These are phyloP conservation scores for Talaromyces sp. DNA, from an alignment of 2,329 filamentous ascomycete genomes.

Conservation along the genomic window DNA sequence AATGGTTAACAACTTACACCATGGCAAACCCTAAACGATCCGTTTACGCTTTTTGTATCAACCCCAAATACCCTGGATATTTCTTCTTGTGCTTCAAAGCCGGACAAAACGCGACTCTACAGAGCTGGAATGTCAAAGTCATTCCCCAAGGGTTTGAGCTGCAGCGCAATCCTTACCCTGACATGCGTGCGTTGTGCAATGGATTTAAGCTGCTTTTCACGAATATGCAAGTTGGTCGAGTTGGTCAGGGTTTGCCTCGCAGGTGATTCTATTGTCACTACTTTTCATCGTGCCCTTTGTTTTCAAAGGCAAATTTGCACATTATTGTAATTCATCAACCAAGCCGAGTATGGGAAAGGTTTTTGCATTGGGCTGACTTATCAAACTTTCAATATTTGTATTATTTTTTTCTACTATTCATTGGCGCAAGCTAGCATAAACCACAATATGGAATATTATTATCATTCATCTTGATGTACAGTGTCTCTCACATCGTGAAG, in stretches of 20 bases:
- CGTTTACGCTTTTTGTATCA: slow-evolving; percentile 93
- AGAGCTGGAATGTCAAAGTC: slow-evolving; percentile 81
- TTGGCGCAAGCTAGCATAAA: slow-evolving; percentile 5
- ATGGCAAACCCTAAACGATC: slow-evolving; percentile 92
- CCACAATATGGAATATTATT: background rate
- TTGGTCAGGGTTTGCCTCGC: slow-evolving; percentile 15
- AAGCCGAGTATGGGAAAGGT: slow-evolving; percentile 4
- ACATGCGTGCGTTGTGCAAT: slow-evolving; percentile 93
- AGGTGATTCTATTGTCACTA: slow-evolving; percentile 1
- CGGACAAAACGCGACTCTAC: slow-evolving; percentile 67
- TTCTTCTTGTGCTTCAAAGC: slow-evolving; percentile 97
- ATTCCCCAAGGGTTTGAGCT: slow-evolving; percentile 93
- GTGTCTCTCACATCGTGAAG: too few species aligned
- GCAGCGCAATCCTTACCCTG: slow-evolving; percentile 82
- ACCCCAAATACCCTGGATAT: slow-evolving; percentile 86
- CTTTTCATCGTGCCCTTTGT: background rate
- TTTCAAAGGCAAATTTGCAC: slow-evolving; percentile 1
- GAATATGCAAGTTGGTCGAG: slow-evolving; percentile 51
- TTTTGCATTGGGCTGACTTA: slow-evolving; percentile 7
- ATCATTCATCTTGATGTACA: background rate
- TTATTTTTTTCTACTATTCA: background rate
- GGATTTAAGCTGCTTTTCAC: slow-evolving; percentile 87
- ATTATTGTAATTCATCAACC: slow-evolving; percentile 4
- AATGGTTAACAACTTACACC: slow-evolving; percentile 94
- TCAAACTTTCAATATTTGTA: background rate